Evolutionary conservation across 2,329 filamentous ascomycete species (phyloP).

Genomic region (Geosmithia morbida): DNA sequence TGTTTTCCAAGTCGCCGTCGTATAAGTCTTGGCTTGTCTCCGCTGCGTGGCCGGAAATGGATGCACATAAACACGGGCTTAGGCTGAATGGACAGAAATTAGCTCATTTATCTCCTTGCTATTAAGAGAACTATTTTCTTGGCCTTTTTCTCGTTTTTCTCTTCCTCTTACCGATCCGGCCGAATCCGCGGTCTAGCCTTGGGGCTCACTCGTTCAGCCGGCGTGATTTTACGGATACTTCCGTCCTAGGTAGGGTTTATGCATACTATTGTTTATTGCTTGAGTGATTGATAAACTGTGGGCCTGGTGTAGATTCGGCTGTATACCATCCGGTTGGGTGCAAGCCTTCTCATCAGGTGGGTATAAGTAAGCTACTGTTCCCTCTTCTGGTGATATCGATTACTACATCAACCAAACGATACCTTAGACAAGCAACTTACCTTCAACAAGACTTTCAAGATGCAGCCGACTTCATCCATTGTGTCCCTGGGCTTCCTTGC

Average conservation of each 20-base stretch:
- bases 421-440: too few species aligned
- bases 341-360: too few species aligned
- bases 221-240: neutral
- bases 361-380: neutral
- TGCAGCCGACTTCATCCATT: conserved; percentile 12
- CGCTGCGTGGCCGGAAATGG: neutral
- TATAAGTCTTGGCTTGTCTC: neutral
- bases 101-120: neutral
- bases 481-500: conserved; percentile 14
- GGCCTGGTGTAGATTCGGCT: too few species aligned
- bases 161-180: neutral
- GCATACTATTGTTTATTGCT: neutral
- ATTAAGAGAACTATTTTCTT: neutral
- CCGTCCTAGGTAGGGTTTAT: neutral
- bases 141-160: neutral
- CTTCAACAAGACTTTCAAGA: conserved; percentile 7
- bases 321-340: too few species aligned
- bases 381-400: neutral
- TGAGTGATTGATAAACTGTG: too few species aligned
- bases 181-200: neutral
- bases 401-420: neutral
- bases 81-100: neutral
- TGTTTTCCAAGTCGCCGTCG: too few species aligned
- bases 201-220: too few species aligned
- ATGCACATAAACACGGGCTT: neutral